Evolutionary conservation across 2,329 filamentous ascomycete genomes (phyloP), one percentile per base, ranked within the genome.

Genomic region (Dactylonectria macrodidyma): DNA sequence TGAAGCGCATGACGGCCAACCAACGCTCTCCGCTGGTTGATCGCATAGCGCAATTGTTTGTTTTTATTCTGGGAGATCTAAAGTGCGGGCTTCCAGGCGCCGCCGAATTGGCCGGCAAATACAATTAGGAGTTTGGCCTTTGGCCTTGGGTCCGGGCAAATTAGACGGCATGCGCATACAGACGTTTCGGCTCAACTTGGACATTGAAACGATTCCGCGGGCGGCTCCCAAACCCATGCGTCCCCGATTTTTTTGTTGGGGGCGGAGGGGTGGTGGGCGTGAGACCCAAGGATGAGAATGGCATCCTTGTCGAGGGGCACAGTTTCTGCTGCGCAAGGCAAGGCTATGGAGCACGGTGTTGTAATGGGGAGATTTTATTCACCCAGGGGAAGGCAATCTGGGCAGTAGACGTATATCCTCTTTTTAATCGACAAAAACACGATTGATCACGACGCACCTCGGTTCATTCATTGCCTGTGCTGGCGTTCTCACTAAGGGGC

Each of bases 121-220:
- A 73, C 69, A 66, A 73, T 76, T 76, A 71, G 70, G 72, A 72
- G 68, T 76, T 76, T 59, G 69, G 66, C 73, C 59, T 76, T 76
- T 59, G 69, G 66, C 73, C 59, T 68, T 61, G 51, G 62, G 66
- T 64, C 55, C 59, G 46, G 67, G 61, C 68, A 66, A 73, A 59
- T 61, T 76, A 76, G 74, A 76, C 63, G 67, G 62, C 62, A 71
- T 72, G 72, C 65, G 61, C 61, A 59, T n/a, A 57, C 60, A 67
- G 64, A 50, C 59, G 41, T n/a, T n/a, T n/a, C 41, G 41, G 41
- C 59, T 54, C 51, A 63, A 62, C 65, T 76, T 75, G 68, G 70
- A 76, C 66, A 76, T 66, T 44, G 65, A 72, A 72, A 55, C 61
- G 67, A 66, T 68, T 71, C 59, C 71, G 68, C 59, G 68, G 62